phyloP scores from a whole-genome alignment of 176 grass and related monocot genomes.

The Chloris gayana region DNA sequence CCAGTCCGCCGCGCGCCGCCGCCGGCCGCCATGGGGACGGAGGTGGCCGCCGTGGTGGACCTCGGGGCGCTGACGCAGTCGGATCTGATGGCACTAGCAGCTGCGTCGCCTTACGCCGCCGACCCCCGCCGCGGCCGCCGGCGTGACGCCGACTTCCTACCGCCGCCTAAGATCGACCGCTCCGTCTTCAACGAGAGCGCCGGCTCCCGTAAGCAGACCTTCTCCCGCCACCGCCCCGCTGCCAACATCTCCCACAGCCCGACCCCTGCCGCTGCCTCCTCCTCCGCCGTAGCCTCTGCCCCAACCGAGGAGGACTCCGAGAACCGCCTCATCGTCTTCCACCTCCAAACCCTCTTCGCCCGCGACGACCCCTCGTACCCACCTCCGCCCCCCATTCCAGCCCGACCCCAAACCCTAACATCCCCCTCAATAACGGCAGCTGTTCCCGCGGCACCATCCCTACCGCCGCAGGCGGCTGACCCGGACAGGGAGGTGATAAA shows the following conservation, averaged over 20 bases:
- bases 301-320: conserved; percentile 45
- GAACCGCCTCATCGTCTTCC: conserved; percentile 59
- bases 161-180: conserved; percentile 74
- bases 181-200: conserved; percentile 95
- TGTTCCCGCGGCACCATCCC: conserved; percentile 13
- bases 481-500: conserved; percentile 67
- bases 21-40: conserved; percentile 56
- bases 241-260: conserved; percentile 50
- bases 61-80: conserved; percentile 65
- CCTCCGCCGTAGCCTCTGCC: conserved; percentile 14
- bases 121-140: conserved; percentile 56
- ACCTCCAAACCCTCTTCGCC: conserved; percentile 66
- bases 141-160: conserved; percentile 56
- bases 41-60: conserved; percentile 66
- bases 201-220: conserved; percentile 91
- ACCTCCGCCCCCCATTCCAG: conserved; percentile 34
- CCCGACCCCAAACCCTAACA: conserved; percentile 47
- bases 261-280: conserved; percentile 7
- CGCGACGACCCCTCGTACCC: conserved; percentile 48
- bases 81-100: conserved; percentile 60
- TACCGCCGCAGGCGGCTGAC: conserved; percentile 9
- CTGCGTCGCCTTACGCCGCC: conserved; percentile 50
- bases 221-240: conserved; percentile 67
- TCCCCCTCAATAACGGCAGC: conserved; percentile 9
- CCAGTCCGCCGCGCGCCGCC: conserved; percentile 25